Evolutionary conservation across 352 stramenopile species (phyloP).

Genomic region (Globisporangium radiosum): DNA sequence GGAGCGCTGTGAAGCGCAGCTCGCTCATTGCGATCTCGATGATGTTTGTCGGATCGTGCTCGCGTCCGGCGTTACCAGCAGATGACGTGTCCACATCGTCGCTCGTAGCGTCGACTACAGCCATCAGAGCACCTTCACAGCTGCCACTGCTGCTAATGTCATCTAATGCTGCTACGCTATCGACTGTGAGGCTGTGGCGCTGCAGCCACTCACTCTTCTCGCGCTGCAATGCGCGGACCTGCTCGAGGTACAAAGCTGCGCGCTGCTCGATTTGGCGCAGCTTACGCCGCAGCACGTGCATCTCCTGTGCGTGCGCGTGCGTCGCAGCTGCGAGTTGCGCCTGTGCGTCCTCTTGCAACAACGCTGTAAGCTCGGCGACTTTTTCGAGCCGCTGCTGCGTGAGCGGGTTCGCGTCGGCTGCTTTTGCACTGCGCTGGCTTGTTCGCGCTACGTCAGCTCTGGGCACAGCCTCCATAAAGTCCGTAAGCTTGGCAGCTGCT

Average conservation of each 20-base stretch:
- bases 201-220: constrained; percentile 13
- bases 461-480: constrained; percentile 6
- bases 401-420: background rate
- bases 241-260: constrained; percentile 16
- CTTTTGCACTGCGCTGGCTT: background rate
- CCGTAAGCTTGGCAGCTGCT: background rate
- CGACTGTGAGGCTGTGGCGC: background rate
- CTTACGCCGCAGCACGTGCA: constrained; percentile 16
- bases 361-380: constrained; percentile 15
- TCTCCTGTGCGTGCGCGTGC: constrained; percentile 13
- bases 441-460: no score
- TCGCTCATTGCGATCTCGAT: constrained; percentile 14
- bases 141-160: background rate
- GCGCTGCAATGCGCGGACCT: constrained; percentile 17
- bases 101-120: background rate
- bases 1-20: constrained; percentile 1
- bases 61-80: background rate
- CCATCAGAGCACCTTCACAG: background rate
- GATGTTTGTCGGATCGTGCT: constrained; percentile 7
- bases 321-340: constrained; percentile 21
- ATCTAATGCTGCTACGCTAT: background rate
- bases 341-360: constrained; percentile 21
- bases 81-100: background rate
- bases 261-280: constrained; percentile 14
- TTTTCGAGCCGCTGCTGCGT: constrained; percentile 16